These are phyloP conservation scores for Quercus engelmannii DNA, from an alignment of 306 rosid genomes.

Conservation along the genomic window DNA sequence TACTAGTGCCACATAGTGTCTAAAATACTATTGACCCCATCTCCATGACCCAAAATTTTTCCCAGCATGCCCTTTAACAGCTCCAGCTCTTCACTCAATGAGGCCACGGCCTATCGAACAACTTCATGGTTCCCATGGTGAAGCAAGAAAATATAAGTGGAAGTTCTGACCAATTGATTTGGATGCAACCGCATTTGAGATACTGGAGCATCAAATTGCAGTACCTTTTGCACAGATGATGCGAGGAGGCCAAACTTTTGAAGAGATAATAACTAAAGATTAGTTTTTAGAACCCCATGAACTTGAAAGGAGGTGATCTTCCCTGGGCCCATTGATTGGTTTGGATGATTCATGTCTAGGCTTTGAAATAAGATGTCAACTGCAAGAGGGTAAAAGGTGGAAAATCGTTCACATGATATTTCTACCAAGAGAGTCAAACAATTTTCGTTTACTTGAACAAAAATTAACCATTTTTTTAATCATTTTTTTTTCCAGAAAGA, in stretches of 20 bases:
- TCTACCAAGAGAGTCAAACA: slow-evolving; percentile 76
- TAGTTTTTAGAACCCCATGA: slow-evolving; percentile 90
- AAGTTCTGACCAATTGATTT: slow-evolving; percentile 54
- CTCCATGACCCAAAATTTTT: slow-evolving; percentile 28
- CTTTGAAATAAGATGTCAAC: slow-evolving; percentile 71
- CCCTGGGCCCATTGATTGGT: slow-evolving; percentile 36
- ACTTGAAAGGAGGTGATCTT: slow-evolving; percentile 64
- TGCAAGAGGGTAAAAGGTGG: slow-evolving; percentile 60
- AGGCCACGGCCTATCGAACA: slow-evolving; percentile 58
- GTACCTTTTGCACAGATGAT: slow-evolving; percentile 59
- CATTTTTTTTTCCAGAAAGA: no score
- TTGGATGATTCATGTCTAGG: slow-evolving; percentile 46
- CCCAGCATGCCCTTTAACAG: slow-evolving; percentile 58
- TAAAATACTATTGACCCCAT: slow-evolving; percentile 23
- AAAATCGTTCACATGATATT: slow-evolving; percentile 69
- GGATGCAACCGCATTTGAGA: slow-evolving; percentile 83
- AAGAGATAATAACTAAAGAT: slow-evolving; percentile 77
- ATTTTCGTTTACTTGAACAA: no score
- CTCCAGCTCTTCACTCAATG: slow-evolving; percentile 64
- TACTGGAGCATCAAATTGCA: slow-evolving; percentile 66
- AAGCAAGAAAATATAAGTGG: slow-evolving; percentile 86
- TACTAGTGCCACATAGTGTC: not conserved
- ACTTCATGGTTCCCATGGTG: slow-evolving; percentile 84
- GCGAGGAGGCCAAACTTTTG: slow-evolving; percentile 82
- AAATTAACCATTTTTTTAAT: no score